Percentiles rank a stretch among this genome's conserved stretches.
phyloP scores from a whole-genome alignment of 106 monocot genomes.

The Dendrobium huoshanense region DNA sequence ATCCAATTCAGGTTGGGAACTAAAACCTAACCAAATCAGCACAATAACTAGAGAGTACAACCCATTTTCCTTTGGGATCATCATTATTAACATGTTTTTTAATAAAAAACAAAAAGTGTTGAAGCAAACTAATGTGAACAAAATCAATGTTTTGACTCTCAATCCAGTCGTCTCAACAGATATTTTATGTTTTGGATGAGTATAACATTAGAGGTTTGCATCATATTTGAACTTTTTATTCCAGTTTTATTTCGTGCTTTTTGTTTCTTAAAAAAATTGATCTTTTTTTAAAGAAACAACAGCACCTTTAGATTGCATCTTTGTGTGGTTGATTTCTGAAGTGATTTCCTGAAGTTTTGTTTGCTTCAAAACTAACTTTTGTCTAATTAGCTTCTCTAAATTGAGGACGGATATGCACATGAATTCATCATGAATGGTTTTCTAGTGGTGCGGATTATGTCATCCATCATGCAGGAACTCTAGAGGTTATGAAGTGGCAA shows the following conservation, averaged over 20 bases:
- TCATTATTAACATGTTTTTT: too few species aligned
- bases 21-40: too few species aligned
- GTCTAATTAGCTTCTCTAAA: neutral
- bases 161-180: too few species aligned
- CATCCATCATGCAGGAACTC: slow-evolving; percentile 70
- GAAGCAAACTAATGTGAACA: too few species aligned
- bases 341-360: neutral
- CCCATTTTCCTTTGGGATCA: too few species aligned
- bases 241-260: neutral
- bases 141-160: too few species aligned
- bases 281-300: neutral
- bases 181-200: too few species aligned
- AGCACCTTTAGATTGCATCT: neutral
- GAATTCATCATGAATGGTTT: neutral
- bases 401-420: neutral
- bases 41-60: too few species aligned
- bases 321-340: neutral
- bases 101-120: too few species aligned
- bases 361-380: neutral
- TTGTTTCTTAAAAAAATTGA: neutral
- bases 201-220: too few species aligned
- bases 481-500: slow-evolving; percentile 86
- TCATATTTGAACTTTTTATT: too few species aligned
- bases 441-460: neutral
- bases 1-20: too few species aligned